A percentile compares a stretch with the other conserved stretches of the same genome.
Conservation (phyloP, 164 flowering plant species). For the Piper longum region DNA sequence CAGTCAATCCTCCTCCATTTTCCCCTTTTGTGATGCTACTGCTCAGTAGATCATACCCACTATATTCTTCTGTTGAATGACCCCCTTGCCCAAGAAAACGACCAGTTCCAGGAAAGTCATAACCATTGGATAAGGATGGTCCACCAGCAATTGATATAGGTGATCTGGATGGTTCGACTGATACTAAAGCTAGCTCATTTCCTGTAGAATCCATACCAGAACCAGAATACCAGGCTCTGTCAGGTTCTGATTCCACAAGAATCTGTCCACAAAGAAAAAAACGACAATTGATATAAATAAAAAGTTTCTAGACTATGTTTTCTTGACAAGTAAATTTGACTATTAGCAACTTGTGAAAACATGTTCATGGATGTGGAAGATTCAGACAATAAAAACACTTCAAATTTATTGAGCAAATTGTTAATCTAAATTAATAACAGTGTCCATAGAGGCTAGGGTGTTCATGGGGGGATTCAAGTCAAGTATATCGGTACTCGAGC, state of each 20-base stretch:
- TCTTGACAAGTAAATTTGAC: no score
- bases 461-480: no score
- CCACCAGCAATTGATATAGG: slow-evolving; percentile 66
- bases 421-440: no score
- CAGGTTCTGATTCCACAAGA: slow-evolving; percentile 56
- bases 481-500: no score
- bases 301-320: background rate
- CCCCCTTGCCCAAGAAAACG: slow-evolving; percentile 27
- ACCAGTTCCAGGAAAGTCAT: slow-evolving; percentile 26
- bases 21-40: slow-evolving; percentile 27
- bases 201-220: background rate
- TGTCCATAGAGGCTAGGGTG: no score
- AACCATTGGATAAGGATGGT: slow-evolving; percentile 56
- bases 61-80: slow-evolving; percentile 29
- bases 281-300: no score
- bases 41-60: slow-evolving; percentile 21
- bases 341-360: no score
- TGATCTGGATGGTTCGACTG: slow-evolving; percentile 68
- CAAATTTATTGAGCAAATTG: no score
- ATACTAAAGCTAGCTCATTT: slow-evolving; percentile 66
- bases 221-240: slow-evolving; percentile 30
- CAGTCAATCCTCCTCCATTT: slow-evolving; percentile 64
- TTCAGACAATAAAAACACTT: no score
- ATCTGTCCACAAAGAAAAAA: slow-evolving; percentile 34
- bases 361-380: no score